Evolutionary conservation across 306 rosid genomes (phyloP), one percentile per base, ranked within the genome.

Genomic region (Medicago lupulina): DNA sequence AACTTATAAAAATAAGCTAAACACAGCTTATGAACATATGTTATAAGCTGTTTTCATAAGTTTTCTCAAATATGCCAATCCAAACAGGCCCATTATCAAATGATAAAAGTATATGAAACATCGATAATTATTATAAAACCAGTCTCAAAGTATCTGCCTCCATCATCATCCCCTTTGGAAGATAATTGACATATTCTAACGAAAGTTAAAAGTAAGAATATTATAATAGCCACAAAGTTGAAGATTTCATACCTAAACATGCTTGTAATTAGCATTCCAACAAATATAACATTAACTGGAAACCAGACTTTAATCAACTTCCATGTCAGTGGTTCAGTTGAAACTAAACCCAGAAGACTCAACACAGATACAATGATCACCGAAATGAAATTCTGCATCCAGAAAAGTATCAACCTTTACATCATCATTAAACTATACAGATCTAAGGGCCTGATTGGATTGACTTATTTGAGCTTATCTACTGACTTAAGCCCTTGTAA

Each of bases 241-340:
- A 77, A 69, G 73, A 47, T 34, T 18, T 10, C 86, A 76, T 92
- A 96, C 99, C 99, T 96, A 86, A 92, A 89, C 96, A 96, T 90
- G 90, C 99, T 96, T 65, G 99, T 96, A 55, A 96, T 59, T 54
- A 96, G 99, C 99, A 92, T 92, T 79, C 98, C 99, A 43, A 96
- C 97, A 76, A 96, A 92, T 71, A 92, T 92, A 70, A 85, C 85
- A 81, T 96, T 96, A 75, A 92, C 99, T 40, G 98, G 99, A 72
- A 96, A 71, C 99, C 98, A 96, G 76, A 92, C 97, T 87, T 88
- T 96, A 43, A 90, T 84, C 90, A 96, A 84, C 79, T 79, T 92
- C 99, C 98, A 96, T 40, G 98, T 88, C 38, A 96, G 78, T 12
- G 96, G 97, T 80, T 96, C 98, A 4, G 99, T 92, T 55, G 97